Base-by-base conservation (phyloP, 257 asterid genomes). In the Henckelia pumila region DNA sequence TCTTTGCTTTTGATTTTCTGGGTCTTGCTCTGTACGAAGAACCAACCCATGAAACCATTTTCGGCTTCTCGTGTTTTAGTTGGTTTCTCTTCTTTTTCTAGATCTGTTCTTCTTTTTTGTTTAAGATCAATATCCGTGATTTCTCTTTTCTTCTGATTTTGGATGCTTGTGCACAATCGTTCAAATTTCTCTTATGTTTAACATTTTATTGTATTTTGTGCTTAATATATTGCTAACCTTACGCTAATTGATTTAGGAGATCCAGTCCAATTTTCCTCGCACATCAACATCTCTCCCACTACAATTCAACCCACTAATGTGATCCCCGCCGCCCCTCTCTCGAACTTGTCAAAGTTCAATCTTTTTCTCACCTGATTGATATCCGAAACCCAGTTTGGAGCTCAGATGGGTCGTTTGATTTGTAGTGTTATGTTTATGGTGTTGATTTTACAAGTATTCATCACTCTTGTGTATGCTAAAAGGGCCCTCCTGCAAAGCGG, bases 401-500 rank as follows among this genome's bases (percentile, higher is more conserved):
- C 67, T 9, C 59, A 67, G 59, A 82, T 82, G 86, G 64, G 62
- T 71, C 84, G 57, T 26, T 57, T 71, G 47, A 23, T 73, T 30
- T 26, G 16, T 61, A 20, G 67, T 20, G 44, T 77, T 2, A 53
- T 69, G 23, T 24, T 75, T 66, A 8, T 69, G 4, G 64, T 69
- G 7, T 50, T 79, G 21, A 0, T 77, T 68, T 71, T 30, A 66
- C 72, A 61, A n/a, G 44, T 65, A 4, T 47, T 49, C 3, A 30
- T 9, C 22, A 11, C 16, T 20, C 67, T 35, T 68, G 59, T 53
- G 59, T 56, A 30, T 33, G 19, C 67, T 8, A 64, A 40, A 72
- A 78, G 87, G 21, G 24, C 16, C 26, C 85, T 80, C 73, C 84
- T 74, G 56, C 88, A 82, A 61, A 75, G 66, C 77, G 75, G 65